A percentile compares a stretch with the other conserved stretches of the same genome.
Conservation (phyloP, 129 eudicot genomes). For the sunflower (Helianthus annuus) region DNA sequence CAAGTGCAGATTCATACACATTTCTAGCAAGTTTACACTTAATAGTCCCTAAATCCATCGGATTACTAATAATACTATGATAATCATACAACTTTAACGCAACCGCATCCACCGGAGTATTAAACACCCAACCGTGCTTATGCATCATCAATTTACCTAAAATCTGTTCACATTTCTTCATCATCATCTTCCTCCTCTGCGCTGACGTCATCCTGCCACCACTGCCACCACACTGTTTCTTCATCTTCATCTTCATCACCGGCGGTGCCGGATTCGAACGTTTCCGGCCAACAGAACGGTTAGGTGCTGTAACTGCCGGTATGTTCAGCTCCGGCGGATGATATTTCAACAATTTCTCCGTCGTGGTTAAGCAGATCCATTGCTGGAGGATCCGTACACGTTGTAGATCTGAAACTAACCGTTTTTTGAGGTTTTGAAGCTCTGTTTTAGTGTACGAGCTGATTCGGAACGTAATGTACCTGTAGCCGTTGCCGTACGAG, state of each 20-base stretch:
- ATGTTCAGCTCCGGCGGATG: too few species aligned
- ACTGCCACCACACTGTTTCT: conserved; percentile 26
- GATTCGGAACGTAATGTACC: conserved; percentile 42
- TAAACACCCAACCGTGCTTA: conserved; percentile 53
- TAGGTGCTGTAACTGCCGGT: too few species aligned
- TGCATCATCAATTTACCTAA: conserved; percentile 47
- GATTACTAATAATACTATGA: conserved; percentile 35
- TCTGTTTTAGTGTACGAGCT: conserved; percentile 46
- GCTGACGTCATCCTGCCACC: neutral
- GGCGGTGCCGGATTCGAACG: conserved; percentile 15
- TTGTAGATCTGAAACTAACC: conserved; percentile 45
- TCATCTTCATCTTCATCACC: conserved; percentile 15
- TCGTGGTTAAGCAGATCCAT: conserved; percentile 9
- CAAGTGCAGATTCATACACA: conserved; percentile 36
- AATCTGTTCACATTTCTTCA: conserved; percentile 47
- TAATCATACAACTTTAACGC: conserved; percentile 51
- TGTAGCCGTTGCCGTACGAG: neutral
- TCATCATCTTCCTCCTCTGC: conserved; percentile 30
- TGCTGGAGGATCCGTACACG: conserved; percentile 42
- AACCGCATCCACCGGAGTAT: conserved; percentile 49
- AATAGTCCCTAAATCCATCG: conserved; percentile 71
- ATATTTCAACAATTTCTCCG: too few species aligned
- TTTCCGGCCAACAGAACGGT: neutral
- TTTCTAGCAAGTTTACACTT: conserved; percentile 37
- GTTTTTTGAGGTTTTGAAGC: conserved; percentile 35